Percentiles rank a stretch among this genome's conserved stretches.
These are phyloP conservation scores for Porcisia hertigi DNA, from an alignment of 208 protist genomes.

Conservation along the genomic window DNA sequence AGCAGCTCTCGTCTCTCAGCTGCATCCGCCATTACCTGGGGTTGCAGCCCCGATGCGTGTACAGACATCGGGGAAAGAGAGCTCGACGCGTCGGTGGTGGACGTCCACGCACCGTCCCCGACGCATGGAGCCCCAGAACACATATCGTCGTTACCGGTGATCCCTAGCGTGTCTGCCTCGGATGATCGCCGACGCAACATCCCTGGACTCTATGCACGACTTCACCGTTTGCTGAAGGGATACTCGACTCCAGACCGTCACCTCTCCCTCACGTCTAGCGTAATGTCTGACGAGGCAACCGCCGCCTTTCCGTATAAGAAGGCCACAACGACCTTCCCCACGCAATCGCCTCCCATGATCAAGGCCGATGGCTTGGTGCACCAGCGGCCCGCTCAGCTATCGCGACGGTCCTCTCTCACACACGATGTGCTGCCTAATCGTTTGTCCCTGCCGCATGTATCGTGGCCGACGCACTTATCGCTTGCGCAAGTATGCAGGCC, in stretches of 20 bases:
- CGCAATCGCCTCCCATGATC: background rate
- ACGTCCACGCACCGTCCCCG: background rate
- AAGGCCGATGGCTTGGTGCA: background rate
- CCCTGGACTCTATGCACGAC: constrained; percentile 5
- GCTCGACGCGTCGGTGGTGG: background rate
- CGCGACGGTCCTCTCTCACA: background rate
- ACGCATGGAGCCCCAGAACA: too few species aligned
- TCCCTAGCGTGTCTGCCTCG: background rate
- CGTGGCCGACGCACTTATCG: background rate
- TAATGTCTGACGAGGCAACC: background rate
- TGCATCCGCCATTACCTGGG: too few species aligned
- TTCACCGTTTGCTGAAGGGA: constrained; percentile 7
- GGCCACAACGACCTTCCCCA: background rate
- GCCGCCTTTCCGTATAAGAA: background rate
- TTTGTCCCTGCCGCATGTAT: background rate
- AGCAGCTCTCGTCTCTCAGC: background rate
- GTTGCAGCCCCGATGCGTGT: background rate
- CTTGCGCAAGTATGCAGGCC: background rate
- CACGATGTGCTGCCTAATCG: background rate
- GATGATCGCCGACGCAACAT: background rate
- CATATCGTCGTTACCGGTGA: background rate
- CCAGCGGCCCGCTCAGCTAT: background rate
- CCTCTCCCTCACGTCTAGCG: background rate
- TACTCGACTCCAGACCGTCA: background rate
- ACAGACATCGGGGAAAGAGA: too few species aligned